phyloP scores from a whole-genome alignment of 2,329 filamentous ascomycete species.

The Microcyclosporella mali region DNA sequence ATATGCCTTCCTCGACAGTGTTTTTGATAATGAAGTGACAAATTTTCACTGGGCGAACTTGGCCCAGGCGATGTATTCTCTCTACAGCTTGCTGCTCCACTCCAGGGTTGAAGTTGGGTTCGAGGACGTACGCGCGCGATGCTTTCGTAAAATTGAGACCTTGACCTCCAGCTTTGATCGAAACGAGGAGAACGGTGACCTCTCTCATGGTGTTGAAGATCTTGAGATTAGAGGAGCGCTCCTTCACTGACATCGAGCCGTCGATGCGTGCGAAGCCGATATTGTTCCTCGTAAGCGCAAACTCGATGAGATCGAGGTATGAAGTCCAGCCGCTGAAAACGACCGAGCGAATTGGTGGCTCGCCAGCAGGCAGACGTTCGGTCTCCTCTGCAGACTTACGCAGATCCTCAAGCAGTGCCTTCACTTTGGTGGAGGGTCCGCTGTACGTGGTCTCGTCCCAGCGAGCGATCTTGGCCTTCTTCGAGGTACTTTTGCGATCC shows the following conservation, averaged over 20 bases:
- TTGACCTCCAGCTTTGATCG: slow-evolving; percentile 84
- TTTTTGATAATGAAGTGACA: slow-evolving; percentile 82
- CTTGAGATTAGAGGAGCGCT: slow-evolving; percentile 69
- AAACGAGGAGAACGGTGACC: slow-evolving; percentile 79
- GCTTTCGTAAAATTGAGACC: slow-evolving; percentile 85
- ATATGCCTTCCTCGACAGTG: slow-evolving; percentile 95
- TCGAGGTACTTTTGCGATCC: slow-evolving; percentile 46
- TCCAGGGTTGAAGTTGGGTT: slow-evolving; percentile 94
- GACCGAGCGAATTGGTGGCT: slow-evolving; percentile 72
- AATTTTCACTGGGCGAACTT: slow-evolving; percentile 81
- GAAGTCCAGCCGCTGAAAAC: slow-evolving; percentile 96
- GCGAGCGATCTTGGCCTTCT: slow-evolving; percentile 46
- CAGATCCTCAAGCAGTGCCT: slow-evolving; percentile 70
- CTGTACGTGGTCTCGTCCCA: slow-evolving; percentile 59
- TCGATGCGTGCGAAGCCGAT: slow-evolving; percentile 78
- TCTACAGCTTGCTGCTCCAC: slow-evolving; percentile 92
- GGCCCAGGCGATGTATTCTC: slow-evolving; percentile 83
- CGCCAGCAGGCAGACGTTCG: slow-evolving; percentile 49
- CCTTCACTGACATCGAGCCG: slow-evolving; percentile 73
- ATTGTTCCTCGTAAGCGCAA: slow-evolving; percentile 62
- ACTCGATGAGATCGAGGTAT: slow-evolving; percentile 84
- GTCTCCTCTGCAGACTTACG: slow-evolving; percentile 59
- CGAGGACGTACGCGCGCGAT: slow-evolving; percentile 91
- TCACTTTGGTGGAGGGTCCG: slow-evolving; percentile 89
- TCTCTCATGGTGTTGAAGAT: slow-evolving; percentile 65